Percentiles rank a stretch among this genome's conserved stretches.
Conservation (phyloP, 176 grass and related monocot genomes). For the Triticum urartu region DNA sequence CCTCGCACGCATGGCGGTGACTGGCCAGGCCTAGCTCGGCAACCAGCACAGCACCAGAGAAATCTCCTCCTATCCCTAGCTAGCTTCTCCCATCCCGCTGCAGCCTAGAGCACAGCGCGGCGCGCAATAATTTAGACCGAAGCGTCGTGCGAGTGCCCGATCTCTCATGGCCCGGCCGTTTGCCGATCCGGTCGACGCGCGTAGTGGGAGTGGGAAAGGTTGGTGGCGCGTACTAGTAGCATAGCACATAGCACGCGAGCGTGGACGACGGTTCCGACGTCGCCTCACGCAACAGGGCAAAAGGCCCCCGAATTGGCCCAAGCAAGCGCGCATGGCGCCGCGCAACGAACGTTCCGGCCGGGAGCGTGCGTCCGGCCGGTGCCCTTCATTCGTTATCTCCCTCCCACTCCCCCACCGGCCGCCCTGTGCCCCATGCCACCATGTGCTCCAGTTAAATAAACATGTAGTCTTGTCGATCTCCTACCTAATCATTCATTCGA, state of each 20-base stretch:
- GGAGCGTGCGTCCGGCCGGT: not conserved
- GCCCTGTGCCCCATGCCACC: constrained; percentile 14
- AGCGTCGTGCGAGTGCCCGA: not conserved
- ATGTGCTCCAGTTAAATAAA: not conserved
- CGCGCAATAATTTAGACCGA: not conserved
- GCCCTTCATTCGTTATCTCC: constrained; percentile 28
- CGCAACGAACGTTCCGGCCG: not conserved
- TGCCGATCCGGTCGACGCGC: not conserved
- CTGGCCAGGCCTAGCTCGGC: not conserved
- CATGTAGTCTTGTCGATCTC: not conserved
- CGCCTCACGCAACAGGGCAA: constrained; percentile 23
- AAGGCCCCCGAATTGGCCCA: not conserved
- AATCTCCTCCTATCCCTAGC: not conserved
- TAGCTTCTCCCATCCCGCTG: not conserved
- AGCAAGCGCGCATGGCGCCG: not conserved
- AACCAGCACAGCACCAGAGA: not conserved
- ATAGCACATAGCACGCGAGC: not conserved
- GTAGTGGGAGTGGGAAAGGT: not conserved
- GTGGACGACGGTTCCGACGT: constrained; percentile 41
- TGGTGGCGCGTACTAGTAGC: not conserved
- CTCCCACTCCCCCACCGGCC: not conserved
- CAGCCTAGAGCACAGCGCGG: not conserved
- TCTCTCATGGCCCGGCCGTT: not conserved
- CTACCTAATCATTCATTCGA: not conserved
- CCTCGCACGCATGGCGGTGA: not conserved